Percentiles rank a stretch among this genome's conserved stretches.
These are phyloP conservation scores for Penicillium pulvis DNA, from an alignment of 495 filamentous ascomycete genomes.

Conservation along the genomic window DNA sequence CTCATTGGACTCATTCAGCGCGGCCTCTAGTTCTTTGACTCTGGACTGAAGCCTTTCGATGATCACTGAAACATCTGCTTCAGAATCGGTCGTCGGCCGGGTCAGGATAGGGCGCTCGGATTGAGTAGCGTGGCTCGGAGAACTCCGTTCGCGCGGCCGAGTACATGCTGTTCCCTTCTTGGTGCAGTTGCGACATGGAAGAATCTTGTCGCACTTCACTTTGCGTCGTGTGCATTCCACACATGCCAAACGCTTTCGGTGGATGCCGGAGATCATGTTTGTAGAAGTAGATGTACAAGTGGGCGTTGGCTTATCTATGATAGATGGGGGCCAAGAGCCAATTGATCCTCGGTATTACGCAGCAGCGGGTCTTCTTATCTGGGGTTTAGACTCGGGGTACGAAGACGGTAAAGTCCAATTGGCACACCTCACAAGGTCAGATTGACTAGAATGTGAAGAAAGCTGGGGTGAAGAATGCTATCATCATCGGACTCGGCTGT, in stretches of 20 bases:
- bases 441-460: too few relatives aligned
- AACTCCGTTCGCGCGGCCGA: constrained; percentile 21
- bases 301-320: constrained; percentile 16
- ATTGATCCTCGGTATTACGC: constrained; percentile 11
- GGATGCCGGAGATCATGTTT: constrained; percentile 18
- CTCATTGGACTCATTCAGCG: constrained; percentile 17
- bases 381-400: neutral
- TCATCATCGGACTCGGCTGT: too few relatives aligned
- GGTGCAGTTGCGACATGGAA: constrained; percentile 32
- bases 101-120: constrained; percentile 2
- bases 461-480: too few relatives aligned
- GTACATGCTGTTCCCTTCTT: constrained; percentile 19
- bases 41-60: constrained; percentile 25
- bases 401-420: neutral
- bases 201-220: constrained; percentile 33
- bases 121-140: constrained; percentile 14
- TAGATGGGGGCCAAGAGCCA: constrained; percentile 2
- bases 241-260: constrained; percentile 31
- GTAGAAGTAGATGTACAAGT: neutral
- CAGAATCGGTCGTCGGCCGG: constrained; percentile 11
- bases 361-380: neutral
- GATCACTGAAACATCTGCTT: neutral
- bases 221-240: constrained; percentile 32
- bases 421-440: too few relatives aligned
- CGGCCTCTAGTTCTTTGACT: constrained; percentile 22